Evolutionary conservation across 2,329 filamentous ascomycete species (phyloP), one percentile per base, ranked within the genome.

Genomic region (Claviceps sp.): DNA sequence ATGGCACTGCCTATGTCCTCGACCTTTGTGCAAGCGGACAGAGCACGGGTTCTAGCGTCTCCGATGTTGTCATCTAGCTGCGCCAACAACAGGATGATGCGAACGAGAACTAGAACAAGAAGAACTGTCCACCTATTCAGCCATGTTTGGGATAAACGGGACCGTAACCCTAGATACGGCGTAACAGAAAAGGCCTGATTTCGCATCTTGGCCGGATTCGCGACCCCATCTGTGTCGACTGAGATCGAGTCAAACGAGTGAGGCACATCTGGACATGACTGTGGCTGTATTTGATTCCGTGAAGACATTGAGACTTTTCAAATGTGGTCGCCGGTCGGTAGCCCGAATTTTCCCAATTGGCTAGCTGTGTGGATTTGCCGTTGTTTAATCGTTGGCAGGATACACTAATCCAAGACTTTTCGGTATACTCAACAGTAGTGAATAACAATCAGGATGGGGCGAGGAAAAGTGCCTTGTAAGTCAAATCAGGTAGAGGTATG

Each of bases 81-180:
- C 52, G 77, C 76, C 52, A 91, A 79, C 40, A 90, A 81, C 54
- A 97, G 74, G 50, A 98, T 71, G 55, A 91, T 79, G 53, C 90
- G 82, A 56, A 85, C 79, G 50, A 98, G 82, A 52, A 97, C 84
- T 51, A 98, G 81, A 54, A 95, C 68, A 47, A 97, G 76, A 47
- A 98, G 77, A 55, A 97, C 76, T 41, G 93, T 97, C 93, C 93
- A 98, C 68, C 87, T 81, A 74, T 98, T 97, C 72, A 98, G 83
- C 89, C 91, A 96, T 67, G 94, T 78, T 74, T 98, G 93, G 50
- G 93, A 97, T 61, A 97, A 78, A 62, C 90, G 84, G 61, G 91
- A 84, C 63, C 83, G 82, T 63, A 96, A 81, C 61, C 90, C 89
- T 57, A 98, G 85, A 67, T 97, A 97, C 56, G 93, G 91, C 57